A percentile compares a stretch with the other conserved stretches of the same genome.
Conservation (phyloP, 2,329 filamentous ascomycete species). For the Conoideocrella luteorostrata region DNA sequence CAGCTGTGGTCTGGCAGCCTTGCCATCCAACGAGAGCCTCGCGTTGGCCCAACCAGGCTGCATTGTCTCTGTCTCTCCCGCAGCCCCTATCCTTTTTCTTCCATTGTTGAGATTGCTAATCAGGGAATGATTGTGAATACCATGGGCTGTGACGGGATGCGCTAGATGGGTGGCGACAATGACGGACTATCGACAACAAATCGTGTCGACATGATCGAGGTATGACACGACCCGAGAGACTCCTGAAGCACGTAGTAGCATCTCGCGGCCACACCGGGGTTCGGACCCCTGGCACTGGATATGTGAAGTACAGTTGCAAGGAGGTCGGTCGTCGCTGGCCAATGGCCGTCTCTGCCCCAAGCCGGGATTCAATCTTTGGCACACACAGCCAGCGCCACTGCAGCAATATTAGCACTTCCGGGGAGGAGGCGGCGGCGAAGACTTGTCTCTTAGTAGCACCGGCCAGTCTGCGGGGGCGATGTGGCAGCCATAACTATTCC, state of each 20-base stretch:
- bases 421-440: too few species aligned
- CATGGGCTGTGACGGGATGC: slow-evolving; percentile 2
- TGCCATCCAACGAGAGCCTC: slow-evolving; percentile 8
- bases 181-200: background rate
- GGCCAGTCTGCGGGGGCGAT: too few species aligned
- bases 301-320: background rate
- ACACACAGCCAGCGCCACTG: too few species aligned
- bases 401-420: too few species aligned
- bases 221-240: background rate
- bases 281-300: background rate
- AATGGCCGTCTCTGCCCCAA: background rate
- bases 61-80: background rate
- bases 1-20: slow-evolving; percentile 9
- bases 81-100: slow-evolving; percentile 4
- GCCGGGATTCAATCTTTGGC: too few species aligned
- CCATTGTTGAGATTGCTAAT: background rate
- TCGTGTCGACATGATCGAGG: background rate
- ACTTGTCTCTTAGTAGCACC: too few species aligned
- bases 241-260: background rate
- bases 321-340: background rate
- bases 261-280: slow-evolving; percentile 4
- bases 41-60: slow-evolving; percentile 4
- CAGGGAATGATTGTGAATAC: background rate
- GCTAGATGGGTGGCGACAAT: background rate
- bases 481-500: too few species aligned